Base-by-base conservation (phyloP, 768 basidiomycete genomes). In the Suillus paluster region DNA sequence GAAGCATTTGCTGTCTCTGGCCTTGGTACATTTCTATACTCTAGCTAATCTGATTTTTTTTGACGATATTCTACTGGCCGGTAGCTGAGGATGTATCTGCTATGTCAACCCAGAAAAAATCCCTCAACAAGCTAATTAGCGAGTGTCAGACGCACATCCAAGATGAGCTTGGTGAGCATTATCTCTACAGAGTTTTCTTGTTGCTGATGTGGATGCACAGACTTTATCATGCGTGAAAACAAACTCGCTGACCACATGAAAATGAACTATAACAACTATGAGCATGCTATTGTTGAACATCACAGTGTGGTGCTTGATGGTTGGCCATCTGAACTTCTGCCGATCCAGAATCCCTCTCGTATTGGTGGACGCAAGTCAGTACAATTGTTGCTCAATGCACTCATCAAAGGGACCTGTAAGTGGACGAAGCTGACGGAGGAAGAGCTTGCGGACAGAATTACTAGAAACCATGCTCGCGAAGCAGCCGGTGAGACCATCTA, bases 1-100 rank as follows among this genome's bases (percentile, higher is more conserved):
- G 54, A 38, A 38, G 25, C 54, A 56, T 56, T 21, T 21, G 36
- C n/a, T 30, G 36, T 56, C 25, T 30, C 27, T 56, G 54, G 54
- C 36, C 25, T 56, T 30, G 54, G 54, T 56, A 30, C 3, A 4
- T 56, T 30, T 38, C 15, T 39, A 39, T 39, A 39, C 39, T 39
- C 39, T 39, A 39, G 17, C 39, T 39, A 39, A 39, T 17, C 4
- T 39, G 15, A 30, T 30, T 30, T 30, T 30, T 39, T 39, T 39
- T 39, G 39, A 39, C 9, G 15, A 39, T 17, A 6, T 17, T 39
- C 25, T 25, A 25, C 30, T n/a, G n/a, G n/a, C n/a, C 30, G 30
- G 30, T 30, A 30, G 30, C 30, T 30, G 21, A 52, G n/a, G 34
- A 50, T 21, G 17, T 50, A 33, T n/a, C 49, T 0, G 14, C 49